Conservation (phyloP, 257 asterid species). For the Fraxinus americana region DNA sequence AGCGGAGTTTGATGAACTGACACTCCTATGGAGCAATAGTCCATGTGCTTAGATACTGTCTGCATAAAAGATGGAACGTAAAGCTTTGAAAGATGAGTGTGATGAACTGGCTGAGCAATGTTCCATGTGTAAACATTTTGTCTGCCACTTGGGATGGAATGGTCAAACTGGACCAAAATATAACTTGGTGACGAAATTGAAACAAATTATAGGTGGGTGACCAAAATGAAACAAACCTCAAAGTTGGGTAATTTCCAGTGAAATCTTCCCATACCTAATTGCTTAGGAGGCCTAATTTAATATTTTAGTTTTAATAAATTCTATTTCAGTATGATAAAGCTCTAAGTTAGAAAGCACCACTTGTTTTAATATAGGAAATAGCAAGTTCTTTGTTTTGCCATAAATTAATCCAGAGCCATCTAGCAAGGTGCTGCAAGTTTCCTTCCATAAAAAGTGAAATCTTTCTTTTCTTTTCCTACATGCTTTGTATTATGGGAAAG, state of each 20-base stretch:
- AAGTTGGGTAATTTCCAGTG: neutral
- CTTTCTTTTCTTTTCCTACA: neutral
- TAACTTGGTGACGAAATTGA: neutral
- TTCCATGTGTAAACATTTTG: neutral
- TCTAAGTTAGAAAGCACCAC: neutral
- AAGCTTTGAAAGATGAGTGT: neutral
- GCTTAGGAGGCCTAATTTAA: neutral
- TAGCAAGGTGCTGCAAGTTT: neutral
- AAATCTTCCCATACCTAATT: neutral
- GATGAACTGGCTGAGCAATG: neutral
- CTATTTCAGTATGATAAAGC: neutral
- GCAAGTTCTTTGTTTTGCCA: neutral
- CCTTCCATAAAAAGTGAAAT: neutral
- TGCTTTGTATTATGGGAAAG: neutral
- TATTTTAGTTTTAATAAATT: neutral
- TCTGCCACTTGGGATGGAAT: constrained; percentile 1
- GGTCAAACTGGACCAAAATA: neutral
- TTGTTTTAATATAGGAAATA: neutral
- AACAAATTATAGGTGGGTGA: neutral
- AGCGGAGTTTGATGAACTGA: too few species aligned
- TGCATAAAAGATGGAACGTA: neutral
- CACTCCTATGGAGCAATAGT: too few species aligned
- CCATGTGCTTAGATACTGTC: too few species aligned
- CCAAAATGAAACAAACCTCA: neutral
- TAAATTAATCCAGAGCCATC: neutral